These are phyloP conservation scores for Santalum album DNA, from an alignment of 164 flowering plant species.

Conservation along the genomic window DNA sequence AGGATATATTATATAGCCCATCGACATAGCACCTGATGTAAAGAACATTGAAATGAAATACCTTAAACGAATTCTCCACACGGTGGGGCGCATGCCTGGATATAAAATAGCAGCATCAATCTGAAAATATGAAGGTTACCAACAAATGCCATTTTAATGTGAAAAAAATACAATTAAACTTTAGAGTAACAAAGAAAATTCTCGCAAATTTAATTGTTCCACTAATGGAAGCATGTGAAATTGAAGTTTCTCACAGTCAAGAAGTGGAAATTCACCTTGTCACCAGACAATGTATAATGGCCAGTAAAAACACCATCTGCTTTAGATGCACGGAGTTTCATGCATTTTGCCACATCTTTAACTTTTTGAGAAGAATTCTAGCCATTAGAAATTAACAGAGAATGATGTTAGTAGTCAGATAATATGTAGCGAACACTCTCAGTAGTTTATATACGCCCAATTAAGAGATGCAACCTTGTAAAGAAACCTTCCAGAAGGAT, in stretches of 20 bases:
- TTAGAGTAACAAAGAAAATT: too few species aligned
- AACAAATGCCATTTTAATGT: neutral
- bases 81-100: slow-evolving; percentile 91
- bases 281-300: slow-evolving; percentile 67
- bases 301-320: slow-evolving; percentile 63
- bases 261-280: slow-evolving; percentile 85
- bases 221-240: too few species aligned
- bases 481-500: slow-evolving; percentile 79
- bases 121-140: slow-evolving; percentile 30
- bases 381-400: slow-evolving; percentile 6
- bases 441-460: neutral
- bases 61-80: slow-evolving; percentile 84
- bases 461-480: slow-evolving; percentile 58
- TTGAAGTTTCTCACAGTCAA: too few species aligned
- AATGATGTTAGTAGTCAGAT: slow-evolving; percentile 1
- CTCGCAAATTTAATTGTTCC: too few species aligned
- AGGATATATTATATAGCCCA: too few species aligned
- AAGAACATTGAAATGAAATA: slow-evolving; percentile 10
- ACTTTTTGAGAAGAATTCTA: slow-evolving; percentile 87
- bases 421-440: neutral
- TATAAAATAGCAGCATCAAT: slow-evolving; percentile 88
- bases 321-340: slow-evolving; percentile 73
- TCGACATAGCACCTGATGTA: too few species aligned
- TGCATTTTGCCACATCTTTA: slow-evolving; percentile 73
- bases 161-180: too few species aligned